These are phyloP conservation scores for Pseudocercospora vitis DNA, from an alignment of 2,329 filamentous ascomycete species.

Conservation along the genomic window DNA sequence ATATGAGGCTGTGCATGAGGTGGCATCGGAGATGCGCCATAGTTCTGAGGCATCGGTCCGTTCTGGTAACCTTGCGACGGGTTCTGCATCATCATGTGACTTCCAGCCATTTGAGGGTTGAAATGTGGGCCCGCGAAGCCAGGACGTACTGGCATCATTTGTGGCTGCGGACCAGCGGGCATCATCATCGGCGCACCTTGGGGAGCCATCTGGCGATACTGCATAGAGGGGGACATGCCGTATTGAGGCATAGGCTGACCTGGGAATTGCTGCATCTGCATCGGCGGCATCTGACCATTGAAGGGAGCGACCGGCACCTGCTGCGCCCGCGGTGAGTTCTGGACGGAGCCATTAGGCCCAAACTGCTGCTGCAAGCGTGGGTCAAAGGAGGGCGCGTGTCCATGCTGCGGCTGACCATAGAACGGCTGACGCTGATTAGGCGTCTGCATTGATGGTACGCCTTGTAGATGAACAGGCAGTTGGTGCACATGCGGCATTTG, in stretches of 20 bases:
- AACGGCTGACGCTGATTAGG: constrained; percentile 74
- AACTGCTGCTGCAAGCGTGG: constrained; percentile 85
- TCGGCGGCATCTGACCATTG: constrained; percentile 52
- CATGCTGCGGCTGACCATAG: constrained; percentile 72
- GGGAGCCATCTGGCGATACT: constrained; percentile 39
- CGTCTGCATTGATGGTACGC: constrained; percentile 64
- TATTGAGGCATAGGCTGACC: constrained; percentile 69
- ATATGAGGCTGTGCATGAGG: constrained; percentile 68
- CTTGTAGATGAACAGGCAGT: constrained; percentile 75
- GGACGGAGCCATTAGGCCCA: constrained; percentile 69
- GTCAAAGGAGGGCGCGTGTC: constrained; percentile 69
- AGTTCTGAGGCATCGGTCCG: constrained; percentile 66
- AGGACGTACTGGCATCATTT: constrained; percentile 40
- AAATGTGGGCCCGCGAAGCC: constrained; percentile 25
- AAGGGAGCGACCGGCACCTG: constrained; percentile 50
- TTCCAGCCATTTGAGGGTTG: constrained; percentile 55
- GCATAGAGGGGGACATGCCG: constrained; percentile 67
- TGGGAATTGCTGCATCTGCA: constrained; percentile 57
- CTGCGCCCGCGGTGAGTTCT: constrained; percentile 77
- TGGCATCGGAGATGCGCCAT: constrained; percentile 63
- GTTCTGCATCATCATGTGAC: constrained; percentile 77
- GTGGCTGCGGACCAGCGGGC: constrained; percentile 39
- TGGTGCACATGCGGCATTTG: constrained; percentile 81
- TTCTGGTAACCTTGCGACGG: constrained; percentile 69
- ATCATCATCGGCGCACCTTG: constrained; percentile 31